Evolutionary conservation across 139 green algal genomes (phyloP).

Genomic region (Volvox africanus): DNA sequence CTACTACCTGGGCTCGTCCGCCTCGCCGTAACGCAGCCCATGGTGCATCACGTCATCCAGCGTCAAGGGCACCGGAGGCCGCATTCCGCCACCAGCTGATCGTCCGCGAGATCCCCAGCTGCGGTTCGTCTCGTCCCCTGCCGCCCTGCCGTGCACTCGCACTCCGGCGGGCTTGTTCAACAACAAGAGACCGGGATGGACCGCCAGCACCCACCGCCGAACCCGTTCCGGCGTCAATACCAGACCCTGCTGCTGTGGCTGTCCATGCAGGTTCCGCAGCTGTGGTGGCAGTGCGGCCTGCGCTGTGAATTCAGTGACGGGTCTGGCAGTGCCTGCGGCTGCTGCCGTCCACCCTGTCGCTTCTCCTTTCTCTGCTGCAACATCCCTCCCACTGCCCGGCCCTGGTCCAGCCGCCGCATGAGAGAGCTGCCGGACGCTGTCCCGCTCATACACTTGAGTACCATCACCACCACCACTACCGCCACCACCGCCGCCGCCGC

Average conservation of each 20-base stretch:
- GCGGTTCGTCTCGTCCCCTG: neutral
- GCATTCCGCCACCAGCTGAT: slow-evolving; percentile 33
- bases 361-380: no score
- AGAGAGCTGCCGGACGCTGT: neutral
- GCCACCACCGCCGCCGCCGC: neutral
- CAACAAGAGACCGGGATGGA: slow-evolving; percentile 62
- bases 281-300: neutral
- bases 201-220: slow-evolving; percentile 31
- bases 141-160: slow-evolving; percentile 62
- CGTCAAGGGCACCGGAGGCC: neutral
- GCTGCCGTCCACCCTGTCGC: no score
- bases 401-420: neutral
- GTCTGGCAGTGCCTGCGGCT: no score
- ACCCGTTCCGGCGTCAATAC: slow-evolving; percentile 20
- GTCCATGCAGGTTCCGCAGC: neutral
- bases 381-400: neutral
- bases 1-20: slow-evolving; percentile 47
- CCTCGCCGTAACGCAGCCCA: slow-evolving; percentile 37
- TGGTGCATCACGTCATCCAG: slow-evolving; percentile 56
- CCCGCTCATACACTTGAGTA: neutral
- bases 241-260: neutral
- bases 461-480: neutral
- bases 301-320: no score
- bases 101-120: neutral
- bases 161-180: slow-evolving; percentile 81